Base-by-base conservation (phyloP, 1,139 yeast species). In the Yamadazyma jaroonii region DNA sequence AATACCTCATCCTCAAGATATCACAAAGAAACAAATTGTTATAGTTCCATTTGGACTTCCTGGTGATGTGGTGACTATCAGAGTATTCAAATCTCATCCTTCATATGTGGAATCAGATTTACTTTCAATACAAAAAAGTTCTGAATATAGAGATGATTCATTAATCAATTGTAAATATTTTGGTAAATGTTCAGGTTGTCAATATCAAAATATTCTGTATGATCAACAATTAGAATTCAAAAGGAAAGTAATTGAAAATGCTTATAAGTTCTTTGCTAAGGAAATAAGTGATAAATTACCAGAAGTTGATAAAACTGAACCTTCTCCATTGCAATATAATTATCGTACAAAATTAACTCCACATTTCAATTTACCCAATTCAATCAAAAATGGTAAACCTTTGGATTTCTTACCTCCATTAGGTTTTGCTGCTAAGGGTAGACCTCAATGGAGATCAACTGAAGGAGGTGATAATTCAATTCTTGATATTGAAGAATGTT, bases 331-430 rank as follows among this genome's bases (percentile, higher is more conserved):
- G 43, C 74, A 81, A 48, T 86, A 75, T 56, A 71, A 72, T 32
- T 92, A 92, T 62, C 71, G 98, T 56, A 92, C 98, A 1, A 92
- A 92, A 55, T 72, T 92, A 36, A 92, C 98, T 1, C 98, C 98
- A 4, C 98, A 92, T 65, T 92, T 90, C 62, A 92, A 88, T 54
- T 67, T 88, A 30, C 95, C 95, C n/a, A 69, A 76, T 46, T 43
- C 47, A 25, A 10, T 31, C 6, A 68, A 66, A 36, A 59, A 64
- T 39, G 28, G 27, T n/a, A 26, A 25, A 20, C 8, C 15, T 5
- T 56, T 61, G 32, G 59, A 67, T 25, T 57, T 59, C 27, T 63
- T 77, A 32, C 96, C 97, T 14, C 78, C 85, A 13, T 69, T 92
- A 39, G 98, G 98, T 1, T 92, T 90, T 65, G 96, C 95, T 7